phyloP scores from a whole-genome alignment of 345 rosid species.

The Populus davidiana region DNA sequence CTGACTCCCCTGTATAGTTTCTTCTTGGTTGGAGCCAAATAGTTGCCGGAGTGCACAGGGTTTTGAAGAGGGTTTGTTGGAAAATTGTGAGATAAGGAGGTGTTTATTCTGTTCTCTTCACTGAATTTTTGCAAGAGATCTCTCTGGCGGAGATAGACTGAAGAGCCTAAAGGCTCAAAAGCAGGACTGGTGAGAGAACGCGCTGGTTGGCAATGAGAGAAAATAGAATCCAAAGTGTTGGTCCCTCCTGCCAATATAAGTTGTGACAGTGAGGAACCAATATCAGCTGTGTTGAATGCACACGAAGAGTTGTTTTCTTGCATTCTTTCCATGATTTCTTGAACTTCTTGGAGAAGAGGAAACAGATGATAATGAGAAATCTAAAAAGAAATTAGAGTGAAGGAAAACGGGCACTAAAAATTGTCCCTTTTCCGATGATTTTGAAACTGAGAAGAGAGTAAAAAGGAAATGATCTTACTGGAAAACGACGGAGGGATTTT shows the following conservation, averaged over 20 bases:
- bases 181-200: slow-evolving; percentile 14
- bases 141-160: slow-evolving; percentile 83
- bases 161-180: slow-evolving; percentile 62
- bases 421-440: slow-evolving; percentile 23
- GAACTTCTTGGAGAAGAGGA: not conserved
- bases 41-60: slow-evolving; percentile 23
- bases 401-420: slow-evolving; percentile 25
- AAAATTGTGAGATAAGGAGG: not conserved
- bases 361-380: not conserved
- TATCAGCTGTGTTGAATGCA: slow-evolving; percentile 26
- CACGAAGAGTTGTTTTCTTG: slow-evolving; percentile 34
- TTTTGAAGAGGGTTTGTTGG: slow-evolving; percentile 28
- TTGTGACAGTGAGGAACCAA: slow-evolving; percentile 63
- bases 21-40: slow-evolving; percentile 44
- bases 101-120: slow-evolving; percentile 41
- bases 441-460: not conserved
- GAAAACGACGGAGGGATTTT: not conserved
- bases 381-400: too few species aligned
- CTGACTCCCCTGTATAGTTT: slow-evolving; percentile 96
- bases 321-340: slow-evolving; percentile 30
- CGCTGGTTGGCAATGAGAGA: slow-evolving; percentile 53
- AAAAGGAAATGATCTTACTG: not conserved
- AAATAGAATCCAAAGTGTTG: slow-evolving; percentile 79
- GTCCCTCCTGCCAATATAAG: slow-evolving; percentile 71
- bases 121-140: slow-evolving; percentile 64